Base-by-base conservation (phyloP, 352 stramenopile genomes). In the Pythium scleroteichum region DNA sequence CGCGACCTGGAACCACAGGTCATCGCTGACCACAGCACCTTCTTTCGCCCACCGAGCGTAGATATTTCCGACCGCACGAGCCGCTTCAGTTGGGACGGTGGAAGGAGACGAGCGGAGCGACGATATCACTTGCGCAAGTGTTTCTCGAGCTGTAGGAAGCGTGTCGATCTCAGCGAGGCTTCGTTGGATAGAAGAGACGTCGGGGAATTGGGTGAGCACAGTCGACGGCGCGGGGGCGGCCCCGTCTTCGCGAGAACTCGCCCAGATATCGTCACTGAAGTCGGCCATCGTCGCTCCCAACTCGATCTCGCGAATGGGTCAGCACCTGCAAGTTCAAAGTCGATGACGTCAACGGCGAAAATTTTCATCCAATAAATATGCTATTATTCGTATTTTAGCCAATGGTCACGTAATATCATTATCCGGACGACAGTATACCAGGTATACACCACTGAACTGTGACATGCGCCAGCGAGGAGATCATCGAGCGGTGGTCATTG, bases 1-100 rank as follows among this genome's bases (percentile, higher is more conserved):
- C 40, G 35, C 41, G 40, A 65, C 23, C 48, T 53, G 39, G 20
- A 65, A 59, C 58, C 58, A 65, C n/a, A 65, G 58, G 39, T 20
- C 27, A 35, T 58, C 50, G 24, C 24, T 49, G 6, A 59, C 24
- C 9, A 32, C 19, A n/a, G 12, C 17, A 9, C 2, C 5, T 16
- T 59, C 58, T 14, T 23, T 4, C 10, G 20, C 40, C 58, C 58
- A 65, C 2, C 22, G 20, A 16, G 33, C 26, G 35, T 63, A 44
- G 14, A 29, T 16, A 2, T 54, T n/a, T 4, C 16, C 24, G 1
- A 63, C 17, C 33, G 33, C 39, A 9, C 17, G 10, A 10, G 56
- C 22, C 4, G 23, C 20, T 13, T 46, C 41, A 5, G 41, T 13
- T 17, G 33, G 22, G 29, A 27, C 33, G 12, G 17, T 23, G 19